These are phyloP conservation scores for Colletotrichum sp. DNA, from an alignment of 2,329 filamentous ascomycete genomes.

Conservation along the genomic window DNA sequence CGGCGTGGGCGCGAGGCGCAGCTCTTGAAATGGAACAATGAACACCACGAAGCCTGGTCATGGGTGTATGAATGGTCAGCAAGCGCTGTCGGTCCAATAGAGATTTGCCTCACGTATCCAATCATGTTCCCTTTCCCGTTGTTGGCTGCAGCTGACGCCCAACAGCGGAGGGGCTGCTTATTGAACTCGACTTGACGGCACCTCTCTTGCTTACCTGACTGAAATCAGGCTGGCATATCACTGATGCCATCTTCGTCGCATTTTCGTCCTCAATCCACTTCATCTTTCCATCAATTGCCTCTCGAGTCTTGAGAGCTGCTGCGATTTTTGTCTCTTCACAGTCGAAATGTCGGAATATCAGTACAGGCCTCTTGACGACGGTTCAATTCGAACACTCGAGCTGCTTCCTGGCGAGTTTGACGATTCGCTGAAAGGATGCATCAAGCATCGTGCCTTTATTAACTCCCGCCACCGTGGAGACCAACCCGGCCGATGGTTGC, in stretches of 20 bases:
- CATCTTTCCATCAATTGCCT: accelerated
- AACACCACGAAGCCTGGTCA: not conserved
- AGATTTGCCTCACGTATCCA: not conserved
- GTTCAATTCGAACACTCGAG: accelerated
- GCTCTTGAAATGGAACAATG: not conserved
- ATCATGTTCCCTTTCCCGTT: not conserved
- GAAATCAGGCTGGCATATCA: not conserved
- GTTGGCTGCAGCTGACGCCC: not conserved
- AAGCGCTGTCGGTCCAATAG: too few relatives aligned
- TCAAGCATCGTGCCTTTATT: too few relatives aligned
- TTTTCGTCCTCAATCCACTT: too few relatives aligned
- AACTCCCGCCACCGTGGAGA: too few relatives aligned
- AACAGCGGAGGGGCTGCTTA: accelerated
- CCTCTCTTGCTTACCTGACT: not conserved
- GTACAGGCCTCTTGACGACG: too few relatives aligned
- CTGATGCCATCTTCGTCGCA: too few relatives aligned
- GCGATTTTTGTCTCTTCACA: accelerated
- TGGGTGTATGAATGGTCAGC: too few relatives aligned
- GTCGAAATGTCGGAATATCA: too few relatives aligned
- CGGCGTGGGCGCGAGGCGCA: not conserved
- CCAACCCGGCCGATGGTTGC: accelerated
- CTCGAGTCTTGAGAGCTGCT: too few relatives aligned
- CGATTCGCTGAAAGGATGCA: too few relatives aligned
- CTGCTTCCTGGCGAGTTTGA: accelerated
- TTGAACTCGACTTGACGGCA: not conserved